Conservation (phyloP, 2,329 filamentous ascomycete species). For the Trichophyton simii region DNA sequence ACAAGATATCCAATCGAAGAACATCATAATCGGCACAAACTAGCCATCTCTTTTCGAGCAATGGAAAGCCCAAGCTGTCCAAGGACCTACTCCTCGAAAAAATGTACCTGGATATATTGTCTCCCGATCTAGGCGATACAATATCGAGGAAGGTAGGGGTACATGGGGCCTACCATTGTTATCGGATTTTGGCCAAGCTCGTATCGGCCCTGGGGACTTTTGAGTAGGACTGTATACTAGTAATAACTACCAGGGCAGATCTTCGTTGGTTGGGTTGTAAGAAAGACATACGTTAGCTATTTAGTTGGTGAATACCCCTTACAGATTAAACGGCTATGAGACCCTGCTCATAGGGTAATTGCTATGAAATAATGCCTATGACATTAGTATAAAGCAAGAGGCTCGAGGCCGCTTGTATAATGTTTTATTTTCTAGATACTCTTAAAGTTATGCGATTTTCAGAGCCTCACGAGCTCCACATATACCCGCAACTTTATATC, state of each 20-base stretch:
- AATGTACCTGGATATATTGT: slow-evolving; percentile 14
- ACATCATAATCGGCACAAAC: slow-evolving; percentile 22
- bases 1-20: slow-evolving; percentile 17
- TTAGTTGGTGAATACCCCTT: too few species aligned
- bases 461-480: background rate
- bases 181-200: slow-evolving; percentile 19
- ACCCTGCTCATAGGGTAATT: too few species aligned
- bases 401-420: too few species aligned
- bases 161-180: slow-evolving; percentile 11
- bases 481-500: too few species aligned
- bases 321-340: too few species aligned
- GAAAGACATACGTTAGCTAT: background rate
- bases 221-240: too few species aligned
- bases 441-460: background rate
- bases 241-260: too few species aligned
- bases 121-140: slow-evolving; percentile 17
- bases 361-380: too few species aligned
- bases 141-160: slow-evolving; percentile 1
- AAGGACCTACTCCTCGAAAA: slow-evolving; percentile 16
- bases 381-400: too few species aligned
- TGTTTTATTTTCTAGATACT: too few species aligned
- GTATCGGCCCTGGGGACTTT: slow-evolving; percentile 16
- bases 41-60: slow-evolving; percentile 14
- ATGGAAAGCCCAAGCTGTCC: slow-evolving; percentile 16
- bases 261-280: too few species aligned